Percentiles rank a stretch among this genome's conserved stretches.
These are phyloP conservation scores for Lodderomyces margitis DNA, from an alignment of 1,139 yeast species.

Conservation along the genomic window DNA sequence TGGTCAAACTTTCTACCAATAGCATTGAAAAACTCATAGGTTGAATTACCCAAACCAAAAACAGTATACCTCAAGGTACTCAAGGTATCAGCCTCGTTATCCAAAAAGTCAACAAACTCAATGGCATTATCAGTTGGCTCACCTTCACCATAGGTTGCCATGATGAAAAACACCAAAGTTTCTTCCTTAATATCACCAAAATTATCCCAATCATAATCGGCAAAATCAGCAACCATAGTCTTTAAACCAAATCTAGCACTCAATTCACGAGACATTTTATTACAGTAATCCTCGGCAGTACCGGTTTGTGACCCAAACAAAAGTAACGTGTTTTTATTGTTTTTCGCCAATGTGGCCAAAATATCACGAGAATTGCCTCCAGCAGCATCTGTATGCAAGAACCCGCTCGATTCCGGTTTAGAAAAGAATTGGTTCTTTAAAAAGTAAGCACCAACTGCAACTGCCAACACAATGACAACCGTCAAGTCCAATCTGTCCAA, in stretches of 20 bases:
- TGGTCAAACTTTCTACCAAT: constrained; percentile 62
- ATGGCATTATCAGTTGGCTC: constrained; percentile 95
- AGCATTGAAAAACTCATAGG: constrained; percentile 87
- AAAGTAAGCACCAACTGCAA: constrained; percentile 65
- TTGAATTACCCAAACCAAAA: constrained; percentile 90
- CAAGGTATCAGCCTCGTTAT: constrained; percentile 59
- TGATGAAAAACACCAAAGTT: constrained; percentile 63
- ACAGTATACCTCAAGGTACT: constrained; percentile 66
- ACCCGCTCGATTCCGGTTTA: constrained; percentile 31
- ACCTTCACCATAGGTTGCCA: constrained; percentile 98
- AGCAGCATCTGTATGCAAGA: constrained; percentile 30
- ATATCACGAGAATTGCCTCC: constrained; percentile 56
- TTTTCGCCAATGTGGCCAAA: constrained; percentile 56
- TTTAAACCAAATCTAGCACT: constrained; percentile 77
- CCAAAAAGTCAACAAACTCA: constrained; percentile 63
- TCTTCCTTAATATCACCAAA: constrained; percentile 54
- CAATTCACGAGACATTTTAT: constrained; percentile 85
- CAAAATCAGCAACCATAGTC: constrained; percentile 85
- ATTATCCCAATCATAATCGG: constrained; percentile 78
- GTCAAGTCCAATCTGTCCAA: constrained; percentile 70
- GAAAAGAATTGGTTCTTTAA: constrained; percentile 48
- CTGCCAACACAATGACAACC: constrained; percentile 62
- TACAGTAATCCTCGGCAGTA: constrained; percentile 97
- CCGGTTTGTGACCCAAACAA: constrained; percentile 97
- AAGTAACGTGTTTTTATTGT: constrained; percentile 75